Base-by-base conservation (phyloP, 2,329 filamentous ascomycete species). In the Chaetomium globosum region DNA sequence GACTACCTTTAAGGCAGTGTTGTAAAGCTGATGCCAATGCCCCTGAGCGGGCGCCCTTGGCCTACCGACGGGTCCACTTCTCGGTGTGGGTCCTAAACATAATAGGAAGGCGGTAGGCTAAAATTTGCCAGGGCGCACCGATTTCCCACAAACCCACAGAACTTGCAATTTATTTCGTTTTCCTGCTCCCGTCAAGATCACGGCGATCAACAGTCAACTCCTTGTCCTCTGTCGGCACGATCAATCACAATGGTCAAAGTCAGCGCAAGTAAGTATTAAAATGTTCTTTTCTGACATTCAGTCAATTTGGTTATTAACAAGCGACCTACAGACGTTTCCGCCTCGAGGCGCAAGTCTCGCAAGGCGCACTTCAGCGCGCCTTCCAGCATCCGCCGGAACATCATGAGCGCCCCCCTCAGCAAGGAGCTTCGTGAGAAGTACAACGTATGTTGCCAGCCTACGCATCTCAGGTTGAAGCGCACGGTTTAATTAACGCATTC, bases 341-440 rank as follows among this genome's bases (percentile, higher is more conserved):
- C 91, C 82, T 97, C 93, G 79, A 89, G 94, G 84, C 90, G 94
- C 85, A 99, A 99, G 92, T 95, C 92, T 84, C 92, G 95, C 83
- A 97, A 97, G 87, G 91, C 92, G 80, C 94, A 99, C 88, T 99
- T 96, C 89, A 85, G 87, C 80, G 95, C 95, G 74, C 93, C 93
- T 75, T 97, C 93, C 81, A 93, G 90, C 85, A 87, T 92, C 80
- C 93, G 95, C 83, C 92, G 95, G 80, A 87, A 89, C 77, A 97
- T 97, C 85, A 97, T 99, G 93, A 94, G 90, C 85, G 93, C 95
- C 74, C 91, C 92, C 76, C 87, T 97, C 75, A 91, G 87, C 86
- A 96, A 97, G 87, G 95, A 99, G 86, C 89, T 99, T 80, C 90
- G 93, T 80, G 93, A 97, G 84, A 95, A 99, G 89, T 91, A 99